Base-by-base conservation (phyloP, 1,284 basidiomycete genomes). In the Kwoniella shivajii region DNA sequence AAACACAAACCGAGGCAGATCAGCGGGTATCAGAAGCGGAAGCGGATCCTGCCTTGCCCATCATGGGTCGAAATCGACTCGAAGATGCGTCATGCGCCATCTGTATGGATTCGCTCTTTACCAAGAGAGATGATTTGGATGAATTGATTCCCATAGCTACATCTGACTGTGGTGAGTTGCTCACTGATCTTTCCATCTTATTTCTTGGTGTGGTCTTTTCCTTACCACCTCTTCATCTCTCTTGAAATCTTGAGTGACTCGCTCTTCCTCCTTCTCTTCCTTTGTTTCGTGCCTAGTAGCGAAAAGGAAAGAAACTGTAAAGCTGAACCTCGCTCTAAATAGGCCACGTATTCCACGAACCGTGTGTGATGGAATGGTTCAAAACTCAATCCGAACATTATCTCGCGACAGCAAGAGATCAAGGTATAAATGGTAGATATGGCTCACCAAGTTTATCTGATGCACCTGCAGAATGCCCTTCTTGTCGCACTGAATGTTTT, bases 321-420 rank as follows among this genome's bases (percentile, higher is more conserved):
- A n/a, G n/a, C n/a, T n/a, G n/a, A n/a, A n/a, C n/a, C n/a, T n/a
- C n/a, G 30, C 39, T 31, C 10, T 31, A n/a, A 24, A 18, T 54
- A 76, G 74, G 74, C 13, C 74, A 76, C 33, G 72, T 74, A n/a
- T 69, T 70, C 50, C 74, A 76, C 56, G 70, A 74, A 38, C 37
- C 58, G 29, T 76, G 74, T 48, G 37, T 76, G 2, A 37, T 59
- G 0, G 39, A 64, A 26, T 73, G 72, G 71, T 73, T 74, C 63
- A 27, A 44, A n/a, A 57, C 61, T 5, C 69, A 73, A 46, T 52
- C 66, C 1, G 36, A 57, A 10, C 49, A 56, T 29, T 71, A 66
- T 41, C 27, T 73, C 27, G 58, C 55, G 16, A 31, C 53, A 16
- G 59, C 53, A 6, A 60, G 59, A 24, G 62, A 66, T 48, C 59